These are phyloP conservation scores for Fusarium nelsonii DNA, from an alignment of 2,329 filamentous ascomycete genomes.

Conservation along the genomic window DNA sequence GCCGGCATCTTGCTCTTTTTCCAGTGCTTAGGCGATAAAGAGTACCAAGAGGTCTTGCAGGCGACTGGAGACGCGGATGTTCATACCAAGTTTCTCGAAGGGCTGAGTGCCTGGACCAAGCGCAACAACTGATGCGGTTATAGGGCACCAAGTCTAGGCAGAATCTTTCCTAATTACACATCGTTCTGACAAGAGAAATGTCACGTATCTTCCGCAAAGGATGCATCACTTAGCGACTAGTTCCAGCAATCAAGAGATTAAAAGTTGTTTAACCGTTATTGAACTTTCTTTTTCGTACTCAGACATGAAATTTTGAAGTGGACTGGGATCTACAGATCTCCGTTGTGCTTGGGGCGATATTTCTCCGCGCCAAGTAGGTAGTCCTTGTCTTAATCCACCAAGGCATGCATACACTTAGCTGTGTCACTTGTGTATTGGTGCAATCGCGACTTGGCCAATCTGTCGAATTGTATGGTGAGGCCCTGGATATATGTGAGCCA, in stretches of 20 bases:
- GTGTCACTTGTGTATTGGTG: neutral
- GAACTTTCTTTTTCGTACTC: neutral
- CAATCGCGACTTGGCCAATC: neutral
- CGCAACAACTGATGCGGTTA: slow-evolving; percentile 10
- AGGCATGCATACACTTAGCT: neutral
- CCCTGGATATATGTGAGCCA: neutral
- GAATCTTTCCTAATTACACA: accelerated
- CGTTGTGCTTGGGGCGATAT: neutral
- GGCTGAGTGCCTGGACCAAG: slow-evolving; percentile 27
- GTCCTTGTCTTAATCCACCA: neutral
- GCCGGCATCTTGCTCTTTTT: slow-evolving; percentile 60
- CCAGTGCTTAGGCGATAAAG: slow-evolving; percentile 23
- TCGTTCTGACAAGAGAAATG: neutral
- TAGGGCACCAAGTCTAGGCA: neutral
- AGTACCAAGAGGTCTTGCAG: slow-evolving; percentile 29
- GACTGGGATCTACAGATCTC: neutral
- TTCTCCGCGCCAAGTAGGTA: slow-evolving; percentile 13
- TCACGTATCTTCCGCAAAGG: neutral
- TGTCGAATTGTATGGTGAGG: neutral
- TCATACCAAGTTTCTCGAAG: slow-evolving; percentile 18
- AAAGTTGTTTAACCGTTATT: neutral
- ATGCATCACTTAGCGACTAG: neutral
- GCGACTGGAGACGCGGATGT: slow-evolving; percentile 18
- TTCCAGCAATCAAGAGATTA: neutral
- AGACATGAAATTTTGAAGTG: neutral